Conservation (phyloP, 805 yeast species). For the Yarrowia deformans region DNA sequence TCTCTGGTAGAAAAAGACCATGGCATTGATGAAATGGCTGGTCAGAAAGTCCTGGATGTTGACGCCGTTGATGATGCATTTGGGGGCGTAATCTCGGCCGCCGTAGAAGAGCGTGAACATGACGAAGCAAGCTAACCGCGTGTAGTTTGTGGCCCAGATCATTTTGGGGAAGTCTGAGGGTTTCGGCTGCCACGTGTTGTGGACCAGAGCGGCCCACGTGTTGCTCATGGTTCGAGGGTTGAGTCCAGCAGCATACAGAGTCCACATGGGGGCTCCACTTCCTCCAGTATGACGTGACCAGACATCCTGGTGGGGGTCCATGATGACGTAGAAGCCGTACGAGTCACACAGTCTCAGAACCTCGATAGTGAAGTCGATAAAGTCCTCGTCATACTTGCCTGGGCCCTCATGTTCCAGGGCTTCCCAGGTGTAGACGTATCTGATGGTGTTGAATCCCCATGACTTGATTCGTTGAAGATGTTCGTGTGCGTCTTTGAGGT, state of each 20-base stretch:
- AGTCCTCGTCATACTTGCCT: slow-evolving; percentile 77
- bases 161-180: slow-evolving; percentile 71
- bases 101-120: slow-evolving; percentile 89
- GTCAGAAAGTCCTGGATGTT: slow-evolving; percentile 83
- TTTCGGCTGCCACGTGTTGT: slow-evolving; percentile 56
- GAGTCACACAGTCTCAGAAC: slow-evolving; percentile 64
- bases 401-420: slow-evolving; percentile 91
- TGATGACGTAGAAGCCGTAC: slow-evolving; percentile 75
- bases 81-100: slow-evolving; percentile 79
- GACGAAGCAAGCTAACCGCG: slow-evolving; percentile 72
- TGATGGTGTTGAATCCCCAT: slow-evolving; percentile 80
- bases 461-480: slow-evolving; percentile 75
- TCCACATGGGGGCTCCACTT: slow-evolving; percentile 94
- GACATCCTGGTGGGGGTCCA: slow-evolving; percentile 93
- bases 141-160: slow-evolving; percentile 93
- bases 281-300: slow-evolving; percentile 95
- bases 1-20: slow-evolving; percentile 57
- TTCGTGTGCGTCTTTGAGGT: slow-evolving; percentile 70
- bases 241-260: slow-evolving; percentile 86
- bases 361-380: slow-evolving; percentile 70
- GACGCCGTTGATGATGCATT: slow-evolving; percentile 69
- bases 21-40: slow-evolving; percentile 62
- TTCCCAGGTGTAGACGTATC: slow-evolving; percentile 90
- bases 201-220: slow-evolving; percentile 83
- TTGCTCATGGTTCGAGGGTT: slow-evolving; percentile 69